Evolutionary conservation across 2,329 filamentous ascomycete genomes (phyloP).

Genomic region (Exophiala alcalophila): DNA sequence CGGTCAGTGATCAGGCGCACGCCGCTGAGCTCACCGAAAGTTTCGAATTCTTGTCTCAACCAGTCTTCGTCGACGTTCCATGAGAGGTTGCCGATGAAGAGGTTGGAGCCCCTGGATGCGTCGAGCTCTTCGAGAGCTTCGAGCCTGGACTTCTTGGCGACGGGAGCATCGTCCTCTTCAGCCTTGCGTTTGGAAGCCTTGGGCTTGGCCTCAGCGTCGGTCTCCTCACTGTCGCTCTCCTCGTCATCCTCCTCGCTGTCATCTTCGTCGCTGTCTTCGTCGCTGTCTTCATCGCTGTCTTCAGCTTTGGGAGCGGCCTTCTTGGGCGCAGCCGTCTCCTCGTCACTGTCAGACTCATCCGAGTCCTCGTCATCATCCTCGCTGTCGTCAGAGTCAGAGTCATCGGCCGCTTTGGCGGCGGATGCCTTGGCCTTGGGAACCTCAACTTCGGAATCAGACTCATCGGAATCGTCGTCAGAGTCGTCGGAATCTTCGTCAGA

Average conservation of each 20-base stretch:
- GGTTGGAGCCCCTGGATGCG: constrained; percentile 56
- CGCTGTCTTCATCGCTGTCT: constrained; percentile 14
- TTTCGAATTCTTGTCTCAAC: constrained; percentile 76
- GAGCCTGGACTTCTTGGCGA: constrained; percentile 56
- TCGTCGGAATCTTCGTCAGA: constrained; percentile 25
- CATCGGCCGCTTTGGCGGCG: constrained; percentile 1
- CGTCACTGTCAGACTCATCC: constrained; percentile 34
- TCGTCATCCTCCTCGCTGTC: constrained; percentile 30
- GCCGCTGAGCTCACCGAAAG: constrained; percentile 68
- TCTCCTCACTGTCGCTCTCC: constrained; percentile 34
- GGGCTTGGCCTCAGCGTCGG: constrained; percentile 28
- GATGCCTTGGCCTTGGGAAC: constrained; percentile 1
- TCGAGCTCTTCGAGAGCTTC: constrained; percentile 41
- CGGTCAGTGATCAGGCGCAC: constrained; percentile 82
- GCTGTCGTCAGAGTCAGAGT: constrained; percentile 8
- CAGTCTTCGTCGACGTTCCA: constrained; percentile 86
- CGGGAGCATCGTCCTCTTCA: constrained; percentile 42
- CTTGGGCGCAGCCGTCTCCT: constrained; percentile 22
- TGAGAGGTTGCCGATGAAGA: constrained; percentile 86
- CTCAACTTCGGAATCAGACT: constrained; percentile 33
- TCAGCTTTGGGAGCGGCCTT: constrained; percentile 9
- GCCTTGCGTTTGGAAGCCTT: constrained; percentile 47
- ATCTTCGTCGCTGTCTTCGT: constrained; percentile 29
- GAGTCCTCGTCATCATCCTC: constrained; percentile 31
- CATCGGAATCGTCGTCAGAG: constrained; percentile 21